phyloP scores from a whole-genome alignment of 768 basidiomycete species.

The Podaxis sp. region DNA sequence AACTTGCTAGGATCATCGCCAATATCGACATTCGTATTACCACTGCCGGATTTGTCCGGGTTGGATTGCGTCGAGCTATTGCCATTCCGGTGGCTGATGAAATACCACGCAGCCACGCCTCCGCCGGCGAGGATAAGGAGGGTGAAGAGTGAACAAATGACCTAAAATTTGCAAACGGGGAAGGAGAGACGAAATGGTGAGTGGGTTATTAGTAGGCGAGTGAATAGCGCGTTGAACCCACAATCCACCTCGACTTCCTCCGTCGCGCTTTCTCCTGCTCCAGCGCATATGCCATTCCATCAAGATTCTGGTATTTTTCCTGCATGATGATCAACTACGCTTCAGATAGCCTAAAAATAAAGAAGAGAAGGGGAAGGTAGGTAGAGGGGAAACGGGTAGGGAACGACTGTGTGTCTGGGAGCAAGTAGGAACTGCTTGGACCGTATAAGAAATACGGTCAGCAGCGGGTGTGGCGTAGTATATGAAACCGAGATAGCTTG shows the following conservation, averaged over 20 bases:
- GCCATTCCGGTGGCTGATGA: constrained; percentile 52
- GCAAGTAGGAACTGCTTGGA: background rate
- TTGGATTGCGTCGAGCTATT: constrained; percentile 24
- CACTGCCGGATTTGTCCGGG: constrained; percentile 2
- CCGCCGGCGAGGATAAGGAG: constrained; percentile 53
- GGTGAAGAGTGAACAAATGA: constrained; percentile 47
- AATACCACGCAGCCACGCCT: constrained; percentile 65
- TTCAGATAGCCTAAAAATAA: constrained; percentile 13
- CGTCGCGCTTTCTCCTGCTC: constrained; percentile 30
- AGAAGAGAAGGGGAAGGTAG: constrained; percentile 10
- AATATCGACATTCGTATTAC: background rate
- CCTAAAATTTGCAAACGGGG: constrained; percentile 34
- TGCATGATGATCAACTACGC: constrained; percentile 13
- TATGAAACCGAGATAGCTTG: background rate
- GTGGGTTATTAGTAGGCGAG: background rate
- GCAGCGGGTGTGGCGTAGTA: background rate
- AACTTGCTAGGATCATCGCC: constrained; percentile 72
- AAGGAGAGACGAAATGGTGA: background rate
- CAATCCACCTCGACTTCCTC: constrained; percentile 56
- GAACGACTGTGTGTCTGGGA: constrained; percentile 12
- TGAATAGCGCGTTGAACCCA: constrained; percentile 32
- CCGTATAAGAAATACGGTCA: background rate
- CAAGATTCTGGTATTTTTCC: constrained; percentile 18
- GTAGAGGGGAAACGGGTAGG: constrained; percentile 12
- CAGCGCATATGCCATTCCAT: constrained; percentile 25